These are phyloP conservation scores for Tuber magnatum DNA, from an alignment of 495 filamentous ascomycete species.

Conservation along the genomic window DNA sequence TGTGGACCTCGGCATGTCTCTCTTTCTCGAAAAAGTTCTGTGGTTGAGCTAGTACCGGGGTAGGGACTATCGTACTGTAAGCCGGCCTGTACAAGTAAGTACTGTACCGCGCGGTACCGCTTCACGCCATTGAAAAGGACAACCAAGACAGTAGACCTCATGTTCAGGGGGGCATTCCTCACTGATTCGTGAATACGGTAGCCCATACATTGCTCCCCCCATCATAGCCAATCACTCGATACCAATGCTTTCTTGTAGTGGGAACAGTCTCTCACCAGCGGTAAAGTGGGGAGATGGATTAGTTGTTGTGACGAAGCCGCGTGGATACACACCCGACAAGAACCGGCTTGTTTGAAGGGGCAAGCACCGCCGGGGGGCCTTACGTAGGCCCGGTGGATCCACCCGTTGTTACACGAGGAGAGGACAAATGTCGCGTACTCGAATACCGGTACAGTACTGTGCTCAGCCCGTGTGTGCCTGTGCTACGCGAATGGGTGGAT, in stretches of 20 bases:
- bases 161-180: background rate
- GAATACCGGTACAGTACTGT: too few species aligned
- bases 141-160: background rate
- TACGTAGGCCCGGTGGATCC: background rate
- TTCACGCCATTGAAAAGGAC: background rate
- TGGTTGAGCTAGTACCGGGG: too few species aligned
- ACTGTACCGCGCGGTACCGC: too few species aligned
- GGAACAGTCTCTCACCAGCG: background rate
- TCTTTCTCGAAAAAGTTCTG: background rate
- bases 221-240: background rate
- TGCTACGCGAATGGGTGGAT: too few species aligned
- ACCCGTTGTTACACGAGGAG: background rate
- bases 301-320: background rate
- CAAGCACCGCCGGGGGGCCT: background rate
- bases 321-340: background rate
- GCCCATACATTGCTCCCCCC: background rate
- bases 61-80: background rate
- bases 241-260: background rate
- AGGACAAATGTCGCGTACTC: background rate
- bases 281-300: background rate
- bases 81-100: background rate
- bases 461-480: background rate
- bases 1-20: too few species aligned
- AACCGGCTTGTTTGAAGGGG: too few species aligned
- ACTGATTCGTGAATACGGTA: background rate